Base-by-base conservation (phyloP, 768 basidiomycete genomes). In the Tricholomella constricta region DNA sequence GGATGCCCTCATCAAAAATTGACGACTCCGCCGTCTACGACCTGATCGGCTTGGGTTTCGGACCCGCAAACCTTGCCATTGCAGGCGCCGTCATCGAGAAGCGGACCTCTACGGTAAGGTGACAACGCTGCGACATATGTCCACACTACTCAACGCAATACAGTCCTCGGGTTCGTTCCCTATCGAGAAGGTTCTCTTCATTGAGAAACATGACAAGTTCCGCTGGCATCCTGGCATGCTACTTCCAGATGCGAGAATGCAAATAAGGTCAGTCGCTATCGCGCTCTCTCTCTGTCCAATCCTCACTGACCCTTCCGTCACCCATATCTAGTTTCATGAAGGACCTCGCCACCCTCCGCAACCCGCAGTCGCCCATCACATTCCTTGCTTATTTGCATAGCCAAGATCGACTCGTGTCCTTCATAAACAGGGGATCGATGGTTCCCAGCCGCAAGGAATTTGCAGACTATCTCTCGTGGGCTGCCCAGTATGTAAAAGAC, bases 221-320 rank as follows among this genome's bases (percentile, higher is more conserved):
- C 69, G 68, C 48, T 82, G 81, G 81, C 81, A 83, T 60, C 79
- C 79, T 20, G 79, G 77, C 11, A 81, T 82, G 79, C 72, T 81
- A 41, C 65, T 82, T 6, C 78, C 78, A 32, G 78, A 75, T 23
- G 73, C 75, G 25, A 70, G 69, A 29, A 82, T 81, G 81, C 81
- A 82, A 60, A 81, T 82, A 37, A 80, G 76, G 78, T 73, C 29
- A 58, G 60, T 25, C 17, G 4, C 9, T 15, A 20, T 26, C n/a
- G 3, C 20, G 31, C 6, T 12, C 25, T 3, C 46, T 45, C 10
- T 17, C 8, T 22, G n/a, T 3, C 9, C 8, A 8, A 3, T 38
- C 10, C 4, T 10, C 9, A 32, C 31, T 11, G 17, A 6, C 4
- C 6, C 37, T 7, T 38, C 8, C 15, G 17, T 38, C 9, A 6